A percentile compares a stretch with the other conserved stretches of the same genome.
These are phyloP conservation scores for Prunus persica DNA, from an alignment of 306 rosid species.

Conservation along the genomic window DNA sequence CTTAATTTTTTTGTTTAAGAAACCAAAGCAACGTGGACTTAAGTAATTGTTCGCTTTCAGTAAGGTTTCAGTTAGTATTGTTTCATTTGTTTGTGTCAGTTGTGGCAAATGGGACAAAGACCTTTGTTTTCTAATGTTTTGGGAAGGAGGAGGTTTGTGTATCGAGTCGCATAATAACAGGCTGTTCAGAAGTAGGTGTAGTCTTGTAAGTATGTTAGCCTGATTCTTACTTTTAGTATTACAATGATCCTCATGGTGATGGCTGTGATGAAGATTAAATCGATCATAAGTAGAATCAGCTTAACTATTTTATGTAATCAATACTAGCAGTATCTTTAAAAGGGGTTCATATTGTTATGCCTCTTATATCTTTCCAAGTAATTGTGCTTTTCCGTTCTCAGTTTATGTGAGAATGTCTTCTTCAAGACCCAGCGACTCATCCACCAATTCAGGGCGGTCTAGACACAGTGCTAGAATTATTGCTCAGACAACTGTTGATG, in stretches of 20 bases:
- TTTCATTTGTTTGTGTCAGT: constrained; percentile 10
- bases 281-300: background rate
- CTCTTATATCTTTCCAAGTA: background rate
- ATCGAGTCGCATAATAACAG: background rate
- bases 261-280: background rate
- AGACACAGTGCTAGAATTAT: constrained; percentile 69
- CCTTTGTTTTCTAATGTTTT: background rate
- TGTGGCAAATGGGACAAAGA: background rate
- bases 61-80: background rate
- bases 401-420: constrained; percentile 67
- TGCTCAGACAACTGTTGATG: constrained; percentile 91
- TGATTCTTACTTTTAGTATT: background rate
- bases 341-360: background rate
- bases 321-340: background rate
- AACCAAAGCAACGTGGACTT: constrained; percentile 3
- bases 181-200: constrained; percentile 9
- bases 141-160: background rate
- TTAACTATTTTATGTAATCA: constrained; percentile 1
- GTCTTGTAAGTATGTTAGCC: background rate
- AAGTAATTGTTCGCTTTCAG: background rate
- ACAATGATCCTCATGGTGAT: background rate
- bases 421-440: constrained; percentile 75
- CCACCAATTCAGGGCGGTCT: constrained; percentile 74
- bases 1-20: background rate
- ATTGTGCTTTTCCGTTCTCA: constrained; percentile 16